phyloP scores from a whole-genome alignment of 352 stramenopile species.

The Phytopythium ostracodes region DNA sequence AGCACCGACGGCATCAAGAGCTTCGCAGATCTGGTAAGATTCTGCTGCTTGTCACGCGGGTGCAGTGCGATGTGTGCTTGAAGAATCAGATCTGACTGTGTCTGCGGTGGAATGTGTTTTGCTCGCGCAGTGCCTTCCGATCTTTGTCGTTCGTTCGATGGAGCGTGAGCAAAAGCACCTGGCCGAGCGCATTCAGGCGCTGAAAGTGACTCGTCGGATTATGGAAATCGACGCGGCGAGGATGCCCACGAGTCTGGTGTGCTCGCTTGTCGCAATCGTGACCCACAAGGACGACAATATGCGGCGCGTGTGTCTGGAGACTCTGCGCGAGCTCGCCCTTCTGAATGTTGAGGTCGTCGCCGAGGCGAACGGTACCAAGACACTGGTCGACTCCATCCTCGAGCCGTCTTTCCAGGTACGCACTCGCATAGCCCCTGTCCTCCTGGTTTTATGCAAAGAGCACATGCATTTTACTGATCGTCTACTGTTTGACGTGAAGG shows the following conservation, averaged over 20 bases:
- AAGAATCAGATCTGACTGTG: not conserved
- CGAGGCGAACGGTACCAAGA: slow-evolving; percentile 78
- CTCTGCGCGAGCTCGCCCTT: slow-evolving; percentile 75
- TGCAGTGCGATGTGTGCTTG: not conserved
- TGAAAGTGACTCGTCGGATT: slow-evolving; percentile 82
- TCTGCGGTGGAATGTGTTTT: not conserved
- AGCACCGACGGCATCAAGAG: slow-evolving; percentile 66
- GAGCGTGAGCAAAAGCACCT: slow-evolving; percentile 87
- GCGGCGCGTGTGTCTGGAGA: slow-evolving; percentile 83
- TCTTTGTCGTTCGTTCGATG: slow-evolving; percentile 83
- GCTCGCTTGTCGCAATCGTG: slow-evolving; percentile 78
- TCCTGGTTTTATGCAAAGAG: not conserved
- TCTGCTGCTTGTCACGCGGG: too few species aligned
- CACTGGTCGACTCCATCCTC: slow-evolving; percentile 83
- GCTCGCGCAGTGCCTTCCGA: slow-evolving; percentile 45
- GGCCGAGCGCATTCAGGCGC: slow-evolving; percentile 78
- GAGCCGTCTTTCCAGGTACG: slow-evolving; percentile 77
- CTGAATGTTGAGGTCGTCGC: slow-evolving; percentile 81
- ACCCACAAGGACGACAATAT: slow-evolving; percentile 89
- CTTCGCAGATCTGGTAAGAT: slow-evolving; percentile 59
- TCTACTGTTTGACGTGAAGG: slow-evolving; percentile 16
- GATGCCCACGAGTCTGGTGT: slow-evolving; percentile 81
- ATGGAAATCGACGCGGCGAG: slow-evolving; percentile 84
- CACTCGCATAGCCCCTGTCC: too few species aligned
- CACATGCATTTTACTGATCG: not conserved